These are phyloP conservation scores for Monosporascus sp. DNA, from an alignment of 2,329 filamentous ascomycete species.

Conservation along the genomic window DNA sequence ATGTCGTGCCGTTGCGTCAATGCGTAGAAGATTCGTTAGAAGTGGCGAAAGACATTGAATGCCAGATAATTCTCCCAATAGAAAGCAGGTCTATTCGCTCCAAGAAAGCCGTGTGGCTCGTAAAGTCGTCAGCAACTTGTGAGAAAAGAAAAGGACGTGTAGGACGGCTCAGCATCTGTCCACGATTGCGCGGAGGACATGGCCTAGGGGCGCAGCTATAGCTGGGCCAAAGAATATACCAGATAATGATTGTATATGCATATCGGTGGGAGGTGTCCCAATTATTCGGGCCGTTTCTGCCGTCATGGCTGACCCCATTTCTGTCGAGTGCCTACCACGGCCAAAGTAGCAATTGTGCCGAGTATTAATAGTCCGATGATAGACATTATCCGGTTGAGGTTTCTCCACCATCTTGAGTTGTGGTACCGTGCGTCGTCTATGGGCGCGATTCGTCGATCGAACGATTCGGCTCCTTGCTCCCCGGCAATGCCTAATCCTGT, in stretches of 20 bases:
- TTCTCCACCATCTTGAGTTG: conserved; percentile 55
- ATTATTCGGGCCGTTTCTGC: background rate
- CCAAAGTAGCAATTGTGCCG: conserved; percentile 45
- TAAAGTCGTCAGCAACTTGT: conserved; percentile 7
- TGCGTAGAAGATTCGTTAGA: background rate
- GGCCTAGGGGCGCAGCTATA: no score
- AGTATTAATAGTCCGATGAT: conserved; percentile 50
- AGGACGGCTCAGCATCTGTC: no score
- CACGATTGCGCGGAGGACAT: no score
- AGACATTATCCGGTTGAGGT: conserved; percentile 54
- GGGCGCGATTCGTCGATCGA: conserved; percentile 27
- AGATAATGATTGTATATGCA: no score
- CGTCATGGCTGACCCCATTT: conserved; percentile 34
- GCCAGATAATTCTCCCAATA: background rate
- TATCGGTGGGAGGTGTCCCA: no score
- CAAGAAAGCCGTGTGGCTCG: conserved; percentile 1
- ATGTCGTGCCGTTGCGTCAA: background rate
- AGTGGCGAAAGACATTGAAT: background rate
- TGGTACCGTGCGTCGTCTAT: conserved; percentile 41
- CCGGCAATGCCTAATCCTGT: conserved; percentile 34
- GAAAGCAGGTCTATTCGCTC: background rate
- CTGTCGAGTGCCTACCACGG: conserved; percentile 46
- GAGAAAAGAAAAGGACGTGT: conserved; percentile 1
- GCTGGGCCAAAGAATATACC: no score
- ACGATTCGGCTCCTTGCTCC: conserved; percentile 16